Conservation (phyloP, 768 basidiomycete species). For the Pleurotus tuber-regium region DNA sequence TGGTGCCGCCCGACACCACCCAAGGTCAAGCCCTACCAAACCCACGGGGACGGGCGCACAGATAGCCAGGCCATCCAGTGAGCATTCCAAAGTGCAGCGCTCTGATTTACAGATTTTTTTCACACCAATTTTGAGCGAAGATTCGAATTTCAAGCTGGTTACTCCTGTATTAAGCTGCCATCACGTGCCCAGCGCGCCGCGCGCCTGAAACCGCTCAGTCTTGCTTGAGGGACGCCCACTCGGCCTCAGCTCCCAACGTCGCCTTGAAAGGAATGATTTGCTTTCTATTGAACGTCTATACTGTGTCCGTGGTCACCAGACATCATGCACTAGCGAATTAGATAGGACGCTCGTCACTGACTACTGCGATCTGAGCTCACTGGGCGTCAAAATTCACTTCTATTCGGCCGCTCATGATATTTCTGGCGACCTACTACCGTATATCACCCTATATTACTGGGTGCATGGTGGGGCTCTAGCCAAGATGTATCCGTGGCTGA, state of each 20-base stretch:
- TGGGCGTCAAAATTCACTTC: not conserved
- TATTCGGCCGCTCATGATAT: not conserved
- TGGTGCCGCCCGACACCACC: constrained; percentile 3
- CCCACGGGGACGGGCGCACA: constrained; percentile 3
- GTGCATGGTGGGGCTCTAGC: not conserved
- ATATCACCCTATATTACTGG: no score
- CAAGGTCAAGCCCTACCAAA: not conserved
- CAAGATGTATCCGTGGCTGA: no score
- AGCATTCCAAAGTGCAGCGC: not conserved
- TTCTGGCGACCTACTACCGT: not conserved
- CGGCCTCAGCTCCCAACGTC: not conserved
- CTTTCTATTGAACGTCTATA: not conserved
- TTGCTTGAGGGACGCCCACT: not conserved
- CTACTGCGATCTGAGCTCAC: not conserved
- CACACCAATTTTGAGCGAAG: not conserved
- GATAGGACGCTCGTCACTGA: not conserved
- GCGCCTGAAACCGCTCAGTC: not conserved
- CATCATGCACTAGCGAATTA: not conserved
- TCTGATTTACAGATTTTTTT: not conserved
- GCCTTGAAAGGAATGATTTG: not conserved
- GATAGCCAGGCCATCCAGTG: not conserved
- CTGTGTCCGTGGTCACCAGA: not conserved
- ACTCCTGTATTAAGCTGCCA: not conserved
- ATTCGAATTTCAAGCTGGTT: not conserved
- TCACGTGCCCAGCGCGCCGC: constrained; percentile 1